Conservation (phyloP, 2,329 filamentous ascomycete species). For the Sarocladium strictum region DNA sequence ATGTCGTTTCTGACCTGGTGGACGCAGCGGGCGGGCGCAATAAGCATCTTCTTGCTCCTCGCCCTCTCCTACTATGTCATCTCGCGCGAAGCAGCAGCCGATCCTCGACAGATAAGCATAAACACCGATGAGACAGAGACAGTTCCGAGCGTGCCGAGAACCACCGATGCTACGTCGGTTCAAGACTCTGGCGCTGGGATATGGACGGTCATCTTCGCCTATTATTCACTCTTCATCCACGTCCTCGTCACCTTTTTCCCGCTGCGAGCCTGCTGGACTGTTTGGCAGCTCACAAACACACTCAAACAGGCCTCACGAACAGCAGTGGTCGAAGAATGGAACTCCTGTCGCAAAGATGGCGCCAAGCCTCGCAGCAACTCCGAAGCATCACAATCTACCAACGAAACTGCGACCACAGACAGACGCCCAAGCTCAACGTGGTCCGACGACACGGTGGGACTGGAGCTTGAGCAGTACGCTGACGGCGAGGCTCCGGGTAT, state of each 20-base stretch:
- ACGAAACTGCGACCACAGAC: not conserved
- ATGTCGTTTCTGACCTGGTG: slow-evolving; percentile 53
- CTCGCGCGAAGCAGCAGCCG: slow-evolving; percentile 39
- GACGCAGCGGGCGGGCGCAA: slow-evolving; percentile 46
- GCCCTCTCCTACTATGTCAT: slow-evolving; percentile 50
- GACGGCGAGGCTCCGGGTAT: slow-evolving; percentile 37
- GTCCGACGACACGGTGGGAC: not conserved
- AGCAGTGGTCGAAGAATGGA: not conserved
- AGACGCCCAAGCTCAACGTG: not conserved
- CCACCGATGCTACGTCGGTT: slow-evolving; percentile 22
- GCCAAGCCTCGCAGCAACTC: not conserved
- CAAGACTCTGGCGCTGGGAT: slow-evolving; percentile 36
- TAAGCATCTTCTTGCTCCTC: slow-evolving; percentile 46
- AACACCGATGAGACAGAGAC: slow-evolving; percentile 27
- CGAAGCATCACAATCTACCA: not conserved
- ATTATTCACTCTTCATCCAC: slow-evolving; percentile 62
- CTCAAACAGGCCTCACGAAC: slow-evolving; percentile 23
- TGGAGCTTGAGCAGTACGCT: slow-evolving; percentile 38
- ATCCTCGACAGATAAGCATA: slow-evolving; percentile 34
- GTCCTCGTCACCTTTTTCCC: slow-evolving; percentile 58
- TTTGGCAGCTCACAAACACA: slow-evolving; percentile 49
- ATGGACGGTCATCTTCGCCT: slow-evolving; percentile 51
- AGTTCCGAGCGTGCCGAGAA: slow-evolving; percentile 3
- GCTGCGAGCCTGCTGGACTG: slow-evolving; percentile 54
- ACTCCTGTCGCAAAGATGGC: not conserved